Percentiles rank a stretch among this genome's conserved stretches.
Evolutionary conservation across 495 filamentous ascomycete genomes (phyloP).

Genomic region (Pseudoneurospora amorphoporcata): DNA sequence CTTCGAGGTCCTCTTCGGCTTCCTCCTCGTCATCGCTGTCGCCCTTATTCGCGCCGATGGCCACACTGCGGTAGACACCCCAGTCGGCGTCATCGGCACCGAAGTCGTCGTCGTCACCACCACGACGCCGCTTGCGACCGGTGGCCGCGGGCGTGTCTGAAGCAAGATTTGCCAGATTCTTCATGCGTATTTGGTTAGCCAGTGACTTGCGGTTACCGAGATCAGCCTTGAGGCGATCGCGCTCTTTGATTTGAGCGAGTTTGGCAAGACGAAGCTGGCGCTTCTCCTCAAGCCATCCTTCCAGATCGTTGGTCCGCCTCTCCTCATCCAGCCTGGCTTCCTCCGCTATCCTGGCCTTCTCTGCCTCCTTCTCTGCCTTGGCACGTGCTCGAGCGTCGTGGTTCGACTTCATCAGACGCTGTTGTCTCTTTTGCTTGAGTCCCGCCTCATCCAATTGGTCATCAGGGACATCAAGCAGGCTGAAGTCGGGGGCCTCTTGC

Average conservation of each 20-base stretch:
- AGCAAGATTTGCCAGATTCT: conserved; percentile 91
- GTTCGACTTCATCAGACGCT: conserved; percentile 85
- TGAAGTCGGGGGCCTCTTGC: conserved; percentile 70
- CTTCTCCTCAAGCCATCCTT: conserved; percentile 77
- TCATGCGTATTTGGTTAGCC: conserved; percentile 94
- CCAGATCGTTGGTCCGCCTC: conserved; percentile 69
- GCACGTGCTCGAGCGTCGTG: conserved; percentile 84
- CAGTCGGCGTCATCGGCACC: conserved; percentile 97
- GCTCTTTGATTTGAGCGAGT: conserved; percentile 80
- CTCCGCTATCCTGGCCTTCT: conserved; percentile 73
- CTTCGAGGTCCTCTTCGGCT: conserved; percentile 79
- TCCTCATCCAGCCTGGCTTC: conserved; percentile 75
- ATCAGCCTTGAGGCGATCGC: conserved; percentile 82
- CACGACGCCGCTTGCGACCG: conserved; percentile 69
- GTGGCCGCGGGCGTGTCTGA: conserved; percentile 62
- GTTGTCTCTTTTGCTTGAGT: conserved; percentile 81
- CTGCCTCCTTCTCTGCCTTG: conserved; percentile 88
- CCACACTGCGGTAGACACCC: conserved; percentile 89
- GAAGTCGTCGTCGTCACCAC: conserved; percentile 78
- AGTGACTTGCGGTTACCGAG: conserved; percentile 92
- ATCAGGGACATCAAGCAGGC: conserved; percentile 79
- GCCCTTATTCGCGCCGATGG: conserved; percentile 51
- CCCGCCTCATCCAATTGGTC: conserved; percentile 86
- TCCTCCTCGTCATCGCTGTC: conserved; percentile 66
- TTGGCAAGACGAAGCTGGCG: conserved; percentile 61